Base-by-base conservation (phyloP, 345 rosid genomes). In the Salix suchowensis region DNA sequence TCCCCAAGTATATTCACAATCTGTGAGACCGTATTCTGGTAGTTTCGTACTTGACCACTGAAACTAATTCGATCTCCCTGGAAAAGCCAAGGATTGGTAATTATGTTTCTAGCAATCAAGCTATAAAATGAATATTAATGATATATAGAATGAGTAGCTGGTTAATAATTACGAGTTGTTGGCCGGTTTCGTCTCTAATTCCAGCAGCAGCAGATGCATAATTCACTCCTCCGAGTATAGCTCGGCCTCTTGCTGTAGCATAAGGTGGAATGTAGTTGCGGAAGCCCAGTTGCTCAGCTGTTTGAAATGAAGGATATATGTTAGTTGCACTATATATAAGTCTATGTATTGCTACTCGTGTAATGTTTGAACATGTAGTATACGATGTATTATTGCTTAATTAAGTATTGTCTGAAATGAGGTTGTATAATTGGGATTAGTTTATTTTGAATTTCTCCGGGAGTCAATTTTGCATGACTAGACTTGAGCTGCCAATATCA, bases 131-230 rank as follows among this genome's bases (percentile, higher is more conserved):
- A 15, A 28, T 28, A 13, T 32, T 3, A 14, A 16, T 71, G 15
- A 3, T 21, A 21, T 18, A 21, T 18, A 6, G 50, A 42, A 14
- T 52, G 21, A 40, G 23, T 14, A 39, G 11, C 9, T 67, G 3
- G 4, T 24, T 54, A 52, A 52, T 26, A 54, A 34, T 77, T 87
- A 92, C 96, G 91, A 93, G 82, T 74, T 91, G 98, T 24, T n/a
- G 86, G 39, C 98, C 98, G 14, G 95, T 85, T 78, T 93, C 98
- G 16, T 88, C 92, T 83, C 91, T 84, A 30, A 93, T 93, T 74
- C 98, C 98, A 0, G 97, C 96, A 36, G 95, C 98, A 9, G 93
- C 98, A 6, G 98, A 93, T 42, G 98, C 98, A 21, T 76, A 93
- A 76, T 93, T 93, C 14, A 91, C 91, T 73, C 98, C 98, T 70